A percentile compares a stretch with the other conserved stretches of the same genome.
phyloP scores from a whole-genome alignment of 345 rosid species.

The Aquilaria malaccensis region DNA sequence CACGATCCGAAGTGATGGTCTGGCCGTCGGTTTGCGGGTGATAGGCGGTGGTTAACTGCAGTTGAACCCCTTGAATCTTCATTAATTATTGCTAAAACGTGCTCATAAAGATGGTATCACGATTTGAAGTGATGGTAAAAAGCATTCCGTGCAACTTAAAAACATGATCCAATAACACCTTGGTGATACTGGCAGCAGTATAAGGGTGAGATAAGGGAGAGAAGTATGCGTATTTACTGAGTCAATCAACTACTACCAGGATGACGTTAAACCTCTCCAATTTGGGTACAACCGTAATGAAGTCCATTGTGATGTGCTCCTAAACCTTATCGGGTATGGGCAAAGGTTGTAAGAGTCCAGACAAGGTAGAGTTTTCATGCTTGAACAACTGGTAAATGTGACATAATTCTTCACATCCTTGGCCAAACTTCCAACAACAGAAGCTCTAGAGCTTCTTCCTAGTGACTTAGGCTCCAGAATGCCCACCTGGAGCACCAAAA shows the following conservation, averaged over 20 bases:
- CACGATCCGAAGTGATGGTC: neutral
- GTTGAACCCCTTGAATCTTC: neutral
- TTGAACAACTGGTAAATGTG: neutral
- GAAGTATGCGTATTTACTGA: neutral
- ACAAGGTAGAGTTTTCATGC: neutral
- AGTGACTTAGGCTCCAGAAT: too few relatives aligned
- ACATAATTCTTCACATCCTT: neutral
- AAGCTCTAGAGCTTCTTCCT: too few relatives aligned
- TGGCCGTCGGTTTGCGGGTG: conserved; percentile 1
- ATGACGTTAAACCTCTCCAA: too few relatives aligned
- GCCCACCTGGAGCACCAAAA: too few relatives aligned
- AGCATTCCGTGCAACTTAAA: too few relatives aligned
- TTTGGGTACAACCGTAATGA: too few relatives aligned
- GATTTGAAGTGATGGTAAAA: neutral
- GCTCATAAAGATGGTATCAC: neutral
- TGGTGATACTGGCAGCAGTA: neutral
- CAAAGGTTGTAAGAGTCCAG: too few relatives aligned
- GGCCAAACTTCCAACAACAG: neutral
- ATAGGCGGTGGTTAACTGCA: neutral
- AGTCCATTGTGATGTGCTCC: too few relatives aligned
- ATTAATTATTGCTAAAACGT: neutral
- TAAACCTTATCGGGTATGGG: too few relatives aligned
- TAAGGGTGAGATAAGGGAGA: neutral
- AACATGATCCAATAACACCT: neutral
- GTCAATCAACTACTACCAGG: neutral